A percentile compares a stretch with the other conserved stretches of the same genome.
These are phyloP conservation scores for Malania oleifera DNA, from an alignment of 164 flowering plant species.

Conservation along the genomic window DNA sequence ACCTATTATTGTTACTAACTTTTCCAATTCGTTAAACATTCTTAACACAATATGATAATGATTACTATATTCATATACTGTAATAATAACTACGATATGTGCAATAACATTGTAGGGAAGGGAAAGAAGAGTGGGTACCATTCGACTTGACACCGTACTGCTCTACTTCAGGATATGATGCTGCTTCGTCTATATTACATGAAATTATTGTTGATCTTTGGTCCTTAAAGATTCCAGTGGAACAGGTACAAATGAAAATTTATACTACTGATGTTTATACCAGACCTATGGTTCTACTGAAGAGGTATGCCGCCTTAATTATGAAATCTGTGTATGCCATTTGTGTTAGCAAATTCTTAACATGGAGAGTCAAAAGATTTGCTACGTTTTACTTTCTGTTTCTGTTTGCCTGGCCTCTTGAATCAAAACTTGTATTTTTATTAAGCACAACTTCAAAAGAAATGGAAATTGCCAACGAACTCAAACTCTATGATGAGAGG, in stretches of 20 bases:
- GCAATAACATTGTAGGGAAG: conserved; percentile 46
- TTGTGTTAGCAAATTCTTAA: too few species aligned
- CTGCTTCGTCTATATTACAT: conserved; percentile 54
- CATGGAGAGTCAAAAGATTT: too few species aligned
- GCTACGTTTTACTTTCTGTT: too few species aligned
- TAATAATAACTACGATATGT: not conserved
- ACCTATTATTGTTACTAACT: conserved; percentile 1
- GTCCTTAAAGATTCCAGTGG: conserved; percentile 65
- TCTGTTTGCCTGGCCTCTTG: too few species aligned
- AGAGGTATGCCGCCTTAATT: too few species aligned
- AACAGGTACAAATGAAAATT: conserved; percentile 55
- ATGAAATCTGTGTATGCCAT: too few species aligned
- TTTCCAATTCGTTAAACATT: not conserved
- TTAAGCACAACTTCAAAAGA: too few species aligned
- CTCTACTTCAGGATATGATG: conserved; percentile 77
- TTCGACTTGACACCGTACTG: conserved; percentile 78
- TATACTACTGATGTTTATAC: not conserved
- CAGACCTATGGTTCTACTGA: too few species aligned
- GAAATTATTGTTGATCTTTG: conserved; percentile 55
- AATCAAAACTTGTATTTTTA: too few species aligned
- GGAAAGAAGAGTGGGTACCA: conserved; percentile 77
- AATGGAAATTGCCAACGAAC: too few species aligned
- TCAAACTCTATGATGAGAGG: too few species aligned
- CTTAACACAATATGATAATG: conserved; percentile 1
- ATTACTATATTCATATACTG: too few species aligned